These are phyloP conservation scores for Oryza glaberrima DNA, from an alignment of 176 grass and related monocot genomes.

Conservation along the genomic window DNA sequence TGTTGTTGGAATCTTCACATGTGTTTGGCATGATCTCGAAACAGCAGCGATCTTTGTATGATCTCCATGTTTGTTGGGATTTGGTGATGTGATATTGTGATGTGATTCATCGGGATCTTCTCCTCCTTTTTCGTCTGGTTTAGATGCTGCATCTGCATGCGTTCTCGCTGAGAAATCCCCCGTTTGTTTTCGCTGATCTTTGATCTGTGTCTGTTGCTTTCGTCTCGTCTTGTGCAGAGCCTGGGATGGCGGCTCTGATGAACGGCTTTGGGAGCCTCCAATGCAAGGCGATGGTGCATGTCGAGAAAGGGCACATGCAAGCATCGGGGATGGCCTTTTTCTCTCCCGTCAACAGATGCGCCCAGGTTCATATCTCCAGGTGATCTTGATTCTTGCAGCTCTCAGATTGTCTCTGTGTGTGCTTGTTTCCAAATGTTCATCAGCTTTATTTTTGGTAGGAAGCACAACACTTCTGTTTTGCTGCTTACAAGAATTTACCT, in stretches of 20 bases:
- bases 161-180: background rate
- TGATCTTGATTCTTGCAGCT: slow-evolving; percentile 15
- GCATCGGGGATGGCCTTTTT: slow-evolving; percentile 43
- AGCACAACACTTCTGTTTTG: background rate
- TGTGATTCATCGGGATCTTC: background rate
- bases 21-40: background rate
- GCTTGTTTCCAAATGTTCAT: slow-evolving; percentile 1
- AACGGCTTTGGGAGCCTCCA: slow-evolving; percentile 56
- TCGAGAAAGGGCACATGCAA: slow-evolving; percentile 56
- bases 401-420: slow-evolving; percentile 9
- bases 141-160: background rate
- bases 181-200: background rate
- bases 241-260: slow-evolving; percentile 56
- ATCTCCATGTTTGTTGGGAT: background rate
- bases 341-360: slow-evolving; percentile 43
- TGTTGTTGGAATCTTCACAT: background rate
- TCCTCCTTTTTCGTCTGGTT: background rate
- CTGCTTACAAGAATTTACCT: background rate
- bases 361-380: slow-evolving; percentile 62
- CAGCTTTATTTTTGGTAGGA: background rate
- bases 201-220: background rate
- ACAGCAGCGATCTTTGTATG: background rate
- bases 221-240: slow-evolving; percentile 20
- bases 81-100: background rate
- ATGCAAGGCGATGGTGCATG: slow-evolving; percentile 40